These are phyloP conservation scores for Ustilago nuda DNA, from an alignment of 1,284 basidiomycete genomes.

Conservation along the genomic window DNA sequence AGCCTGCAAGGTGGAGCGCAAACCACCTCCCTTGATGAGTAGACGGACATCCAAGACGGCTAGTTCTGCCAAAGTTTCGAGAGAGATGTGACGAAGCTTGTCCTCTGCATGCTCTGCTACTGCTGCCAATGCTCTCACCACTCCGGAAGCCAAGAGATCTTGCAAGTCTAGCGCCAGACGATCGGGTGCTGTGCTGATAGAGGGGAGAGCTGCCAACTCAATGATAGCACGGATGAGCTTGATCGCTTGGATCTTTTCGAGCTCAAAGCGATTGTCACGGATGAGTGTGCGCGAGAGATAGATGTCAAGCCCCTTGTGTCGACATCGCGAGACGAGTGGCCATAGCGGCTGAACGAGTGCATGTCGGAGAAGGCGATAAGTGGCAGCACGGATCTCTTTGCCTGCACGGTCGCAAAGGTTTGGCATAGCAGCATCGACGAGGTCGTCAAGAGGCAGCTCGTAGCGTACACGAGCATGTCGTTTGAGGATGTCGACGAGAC, in stretches of 20 bases:
- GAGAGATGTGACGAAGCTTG: slow-evolving; percentile 82
- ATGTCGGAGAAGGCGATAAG: slow-evolving; percentile 87
- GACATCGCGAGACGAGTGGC: slow-evolving; percentile 73
- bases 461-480: slow-evolving; percentile 81
- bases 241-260: slow-evolving; percentile 94
- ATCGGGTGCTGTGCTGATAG: slow-evolving; percentile 38
- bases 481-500: slow-evolving; percentile 79
- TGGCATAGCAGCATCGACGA: slow-evolving; percentile 79
- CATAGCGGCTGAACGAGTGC: slow-evolving; percentile 75
- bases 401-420: slow-evolving; percentile 81
- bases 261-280: slow-evolving; percentile 82
- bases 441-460: slow-evolving; percentile 78
- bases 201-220: slow-evolving; percentile 69
- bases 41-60: slow-evolving; percentile 87
- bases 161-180: slow-evolving; percentile 71
- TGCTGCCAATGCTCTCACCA: slow-evolving; percentile 83
- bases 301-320: slow-evolving; percentile 80
- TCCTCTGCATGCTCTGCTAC: slow-evolving; percentile 93
- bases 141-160: slow-evolving; percentile 44
- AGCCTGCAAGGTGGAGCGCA: slow-evolving; percentile 86
- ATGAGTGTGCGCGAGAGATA: slow-evolving; percentile 85
- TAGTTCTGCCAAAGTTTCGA: slow-evolving; percentile 92
- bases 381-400: slow-evolving; percentile 81
- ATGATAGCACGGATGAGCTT: slow-evolving; percentile 88
- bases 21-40: slow-evolving; percentile 82